phyloP scores from a whole-genome alignment of 192 early-diverging fungal genomes.

The Rhizophagus clarus region DNA sequence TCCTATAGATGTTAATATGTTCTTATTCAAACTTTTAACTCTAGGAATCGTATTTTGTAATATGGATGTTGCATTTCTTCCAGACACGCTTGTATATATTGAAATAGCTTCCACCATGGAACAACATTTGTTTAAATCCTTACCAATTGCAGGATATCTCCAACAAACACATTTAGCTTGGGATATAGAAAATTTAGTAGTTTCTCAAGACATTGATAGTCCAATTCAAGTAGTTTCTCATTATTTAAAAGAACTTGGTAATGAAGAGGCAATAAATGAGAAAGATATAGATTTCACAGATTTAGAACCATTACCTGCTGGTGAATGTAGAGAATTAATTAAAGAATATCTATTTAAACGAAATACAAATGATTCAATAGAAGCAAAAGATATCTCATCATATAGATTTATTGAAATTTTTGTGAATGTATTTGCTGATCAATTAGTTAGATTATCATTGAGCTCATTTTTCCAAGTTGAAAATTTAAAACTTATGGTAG shows the following conservation, averaged over 20 bases:
- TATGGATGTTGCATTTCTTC: constrained; percentile 15
- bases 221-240: constrained; percentile 22
- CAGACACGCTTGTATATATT: constrained; percentile 4
- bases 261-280: background rate
- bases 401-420: constrained; percentile 35
- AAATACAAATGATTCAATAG: background rate
- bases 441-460: constrained; percentile 30
- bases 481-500: constrained; percentile 21
- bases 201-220: constrained; percentile 5
- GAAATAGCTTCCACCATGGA: constrained; percentile 30
- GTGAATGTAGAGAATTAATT: constrained; percentile 16
- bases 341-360: constrained; percentile 28
- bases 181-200: constrained; percentile 16
- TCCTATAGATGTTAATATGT: constrained; percentile 28
- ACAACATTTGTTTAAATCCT: constrained; percentile 25
- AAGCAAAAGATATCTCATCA: constrained; percentile 8
- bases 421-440: constrained; percentile 33
- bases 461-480: constrained; percentile 32
- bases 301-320: background rate
- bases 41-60: constrained; percentile 19
- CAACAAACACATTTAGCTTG: constrained; percentile 10
- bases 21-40: constrained; percentile 28
- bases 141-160: background rate
- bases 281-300: constrained; percentile 19
- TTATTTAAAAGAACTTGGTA: constrained; percentile 14